phyloP scores from a whole-genome alignment of 1,284 basidiomycete genomes.

The Puccinia horiana region DNA sequence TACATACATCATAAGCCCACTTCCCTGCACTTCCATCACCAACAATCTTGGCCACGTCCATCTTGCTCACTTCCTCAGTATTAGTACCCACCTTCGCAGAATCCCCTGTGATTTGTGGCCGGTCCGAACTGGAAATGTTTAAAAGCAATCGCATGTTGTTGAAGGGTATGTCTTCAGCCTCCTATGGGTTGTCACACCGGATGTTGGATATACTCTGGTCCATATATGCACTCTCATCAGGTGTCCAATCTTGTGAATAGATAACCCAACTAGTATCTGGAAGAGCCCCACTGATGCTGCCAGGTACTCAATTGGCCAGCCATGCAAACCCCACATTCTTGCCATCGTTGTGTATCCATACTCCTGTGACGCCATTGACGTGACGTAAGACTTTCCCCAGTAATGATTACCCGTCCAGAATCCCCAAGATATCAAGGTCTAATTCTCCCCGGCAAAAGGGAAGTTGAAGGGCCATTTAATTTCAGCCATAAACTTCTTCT shows the following conservation, averaged over 20 bases:
- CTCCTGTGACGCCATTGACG: background rate
- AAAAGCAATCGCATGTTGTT: too few species aligned
- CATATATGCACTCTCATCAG: background rate
- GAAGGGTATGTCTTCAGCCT: too few species aligned
- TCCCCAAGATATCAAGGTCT: background rate
- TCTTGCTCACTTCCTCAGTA: too few species aligned
- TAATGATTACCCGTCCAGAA: background rate
- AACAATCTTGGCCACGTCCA: too few species aligned
- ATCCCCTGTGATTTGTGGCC: too few species aligned
- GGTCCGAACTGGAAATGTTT: too few species aligned
- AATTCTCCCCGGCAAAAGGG: background rate
- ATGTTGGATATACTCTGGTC: background rate
- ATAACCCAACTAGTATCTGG: conserved; percentile 2
- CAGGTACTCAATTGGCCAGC: background rate
- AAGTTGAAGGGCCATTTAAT: background rate
- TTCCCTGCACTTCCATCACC: too few species aligned
- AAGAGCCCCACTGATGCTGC: too few species aligned
- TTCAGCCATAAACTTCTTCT: background rate
- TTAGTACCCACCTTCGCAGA: too few species aligned
- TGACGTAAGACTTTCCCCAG: background rate
- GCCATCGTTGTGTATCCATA: background rate
- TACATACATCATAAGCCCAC: too few species aligned
- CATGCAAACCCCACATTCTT: background rate
- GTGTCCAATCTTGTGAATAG: background rate
- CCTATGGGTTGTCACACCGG: background rate